Evolutionary conservation across 257 asterid genomes (phyloP), one percentile per base, ranked within the genome.

Genomic region (Rauvolfia tetraphylla): DNA sequence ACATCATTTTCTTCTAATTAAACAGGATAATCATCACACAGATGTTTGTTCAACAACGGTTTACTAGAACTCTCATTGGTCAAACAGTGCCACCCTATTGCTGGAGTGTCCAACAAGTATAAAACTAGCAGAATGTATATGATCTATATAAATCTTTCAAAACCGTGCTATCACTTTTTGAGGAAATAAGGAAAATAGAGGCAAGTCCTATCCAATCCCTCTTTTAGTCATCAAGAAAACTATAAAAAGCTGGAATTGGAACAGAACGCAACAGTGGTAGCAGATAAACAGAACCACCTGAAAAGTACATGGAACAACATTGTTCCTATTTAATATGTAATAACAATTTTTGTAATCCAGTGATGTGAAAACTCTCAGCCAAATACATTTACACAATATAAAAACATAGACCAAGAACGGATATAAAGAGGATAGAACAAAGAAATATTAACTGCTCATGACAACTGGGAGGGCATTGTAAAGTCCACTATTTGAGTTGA

Each of bases 81-180:
- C 33, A 13, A 53, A 9, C 34, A 42, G 10, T 23, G 23, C 36
- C 31, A 13, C 0, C 44, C 14, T 7, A 18, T 51, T n/a, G 27
- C 23, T 3, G 44, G 57, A 71, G 48, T 48, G 33, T 20, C 20
- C 13, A 49, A 49, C 9, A 18, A 71, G 57, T 23, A 56, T 5
- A 71, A 3, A 51, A 49, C 9, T 27, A 46, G 29, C 13, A 15
- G 56, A 49, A n/a, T 22, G 31, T 65, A 58, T 69, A 25, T 23
- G 34, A 14, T 53, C 57, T 39, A 61, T 51, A 46, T 27, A 58
- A 51, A 61, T 59, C 58, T 56, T 62, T 61, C 73, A 71, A 71
- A 44, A 77, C n/a, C 54, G 25, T 33, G 29, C 7, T 14, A 29
- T 5, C 15, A 70, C 1, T 48, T 34, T 10, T 31, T 1, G 2